Conservation (phyloP, 257 asterid species). For the Primulina eburnea region DNA sequence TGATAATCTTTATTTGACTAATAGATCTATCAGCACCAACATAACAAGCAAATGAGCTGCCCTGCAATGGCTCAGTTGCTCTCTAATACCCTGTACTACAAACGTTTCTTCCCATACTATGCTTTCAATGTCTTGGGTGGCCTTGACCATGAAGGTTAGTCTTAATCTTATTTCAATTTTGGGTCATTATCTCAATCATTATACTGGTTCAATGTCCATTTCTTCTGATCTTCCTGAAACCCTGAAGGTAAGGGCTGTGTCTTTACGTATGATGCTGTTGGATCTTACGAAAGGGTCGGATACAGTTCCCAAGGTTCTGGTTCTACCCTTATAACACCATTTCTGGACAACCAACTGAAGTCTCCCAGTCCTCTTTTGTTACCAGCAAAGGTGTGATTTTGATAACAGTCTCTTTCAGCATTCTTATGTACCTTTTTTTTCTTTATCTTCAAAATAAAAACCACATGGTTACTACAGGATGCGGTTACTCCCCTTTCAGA, state of each 20-base stretch:
- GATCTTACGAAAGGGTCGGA: slow-evolving; percentile 95
- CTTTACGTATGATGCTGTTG: slow-evolving; percentile 95
- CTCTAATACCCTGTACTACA: slow-evolving; percentile 82
- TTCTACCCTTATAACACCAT: slow-evolving; percentile 87
- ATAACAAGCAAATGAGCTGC: slow-evolving; percentile 96
- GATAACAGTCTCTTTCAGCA: slow-evolving; percentile 2
- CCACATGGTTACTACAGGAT: slow-evolving; percentile 38
- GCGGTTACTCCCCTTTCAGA: slow-evolving; percentile 76
- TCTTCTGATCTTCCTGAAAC: slow-evolving; percentile 7
- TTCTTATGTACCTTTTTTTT: not conserved
- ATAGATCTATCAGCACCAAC: slow-evolving; percentile 87
- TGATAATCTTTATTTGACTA: slow-evolving; percentile 14
- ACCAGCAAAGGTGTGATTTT: slow-evolving; percentile 44
- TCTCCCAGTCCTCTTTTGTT: slow-evolving; percentile 62
- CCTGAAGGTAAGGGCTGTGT: slow-evolving; percentile 89
- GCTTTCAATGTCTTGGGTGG: slow-evolving; percentile 93
- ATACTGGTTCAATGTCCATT: slow-evolving; percentile 13
- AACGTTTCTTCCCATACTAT: slow-evolving; percentile 89
- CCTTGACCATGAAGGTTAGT: slow-evolving; percentile 84
- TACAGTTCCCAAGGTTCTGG: slow-evolving; percentile 99
- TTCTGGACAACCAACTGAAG: slow-evolving; percentile 79
- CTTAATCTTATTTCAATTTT: slow-evolving; percentile 10
- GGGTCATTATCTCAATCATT: not conserved
- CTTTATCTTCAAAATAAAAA: slow-evolving; percentile 8
- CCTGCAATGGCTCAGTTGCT: slow-evolving; percentile 97